A percentile compares a stretch with the other conserved stretches of the same genome.
Evolutionary conservation across 129 eudicot genomes (phyloP).

Genomic region (Pittosporum tobira): DNA sequence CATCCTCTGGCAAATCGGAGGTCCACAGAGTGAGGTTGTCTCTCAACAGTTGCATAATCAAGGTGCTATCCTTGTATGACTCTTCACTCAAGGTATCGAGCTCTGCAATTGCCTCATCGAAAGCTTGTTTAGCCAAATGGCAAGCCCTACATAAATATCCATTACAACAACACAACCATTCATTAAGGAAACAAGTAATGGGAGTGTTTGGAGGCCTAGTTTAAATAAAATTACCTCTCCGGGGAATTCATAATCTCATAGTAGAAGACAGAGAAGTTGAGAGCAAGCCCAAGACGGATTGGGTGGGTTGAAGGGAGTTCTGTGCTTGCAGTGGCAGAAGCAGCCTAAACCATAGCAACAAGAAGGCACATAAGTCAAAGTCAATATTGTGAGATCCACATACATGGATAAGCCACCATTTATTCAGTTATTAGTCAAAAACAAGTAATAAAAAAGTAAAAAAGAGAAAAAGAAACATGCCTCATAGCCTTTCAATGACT

Average conservation of each 20-base stretch:
- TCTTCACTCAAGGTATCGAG: conserved; percentile 48
- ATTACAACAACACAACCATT: background rate
- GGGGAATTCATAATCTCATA: conserved; percentile 55
- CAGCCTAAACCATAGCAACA: conserved; percentile 36
- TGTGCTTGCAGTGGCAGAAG: conserved; percentile 40
- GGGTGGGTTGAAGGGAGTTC: conserved; percentile 48
- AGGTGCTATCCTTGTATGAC: conserved; percentile 53
- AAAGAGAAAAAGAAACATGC: conserved; percentile 20
- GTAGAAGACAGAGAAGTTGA: conserved; percentile 44
- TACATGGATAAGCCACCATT: background rate
- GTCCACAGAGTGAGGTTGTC: conserved; percentile 61
- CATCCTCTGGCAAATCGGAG: conserved; percentile 48
- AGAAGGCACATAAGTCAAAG: background rate
- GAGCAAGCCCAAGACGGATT: conserved; percentile 41
- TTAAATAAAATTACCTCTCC: conserved; percentile 24
- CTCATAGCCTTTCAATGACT: conserved; percentile 53
- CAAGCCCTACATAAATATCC: conserved; percentile 35
- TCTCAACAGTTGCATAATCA: conserved; percentile 43
- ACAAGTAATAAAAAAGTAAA: too few relatives aligned
- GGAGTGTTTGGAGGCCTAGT: background rate
- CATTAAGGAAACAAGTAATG: background rate
- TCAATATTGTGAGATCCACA: background rate
- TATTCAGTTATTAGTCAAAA: background rate
- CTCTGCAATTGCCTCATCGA: conserved; percentile 57
- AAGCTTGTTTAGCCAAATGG: conserved; percentile 50